Percentiles rank a stretch among this genome's conserved stretches.
phyloP scores from a whole-genome alignment of 345 rosid species.

The Eucalyptus polyanthemos region DNA sequence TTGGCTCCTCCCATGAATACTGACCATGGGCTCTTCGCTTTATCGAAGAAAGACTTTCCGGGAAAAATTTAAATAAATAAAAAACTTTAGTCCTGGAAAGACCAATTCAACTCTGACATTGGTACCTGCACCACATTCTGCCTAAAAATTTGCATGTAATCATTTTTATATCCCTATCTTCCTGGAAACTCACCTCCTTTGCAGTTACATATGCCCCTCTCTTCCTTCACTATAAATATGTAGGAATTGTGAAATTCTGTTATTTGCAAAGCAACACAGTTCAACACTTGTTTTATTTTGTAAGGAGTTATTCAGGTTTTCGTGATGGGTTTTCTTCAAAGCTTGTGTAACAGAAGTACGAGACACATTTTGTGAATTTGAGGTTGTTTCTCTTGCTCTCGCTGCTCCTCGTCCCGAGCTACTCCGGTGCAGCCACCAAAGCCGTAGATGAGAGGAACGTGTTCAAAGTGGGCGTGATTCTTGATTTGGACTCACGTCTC shows the following conservation, averaged over 20 bases:
- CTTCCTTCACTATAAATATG: neutral
- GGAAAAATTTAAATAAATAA: neutral
- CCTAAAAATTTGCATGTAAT: neutral
- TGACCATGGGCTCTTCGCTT: neutral
- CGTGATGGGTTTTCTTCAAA: neutral
- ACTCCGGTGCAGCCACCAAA: neutral
- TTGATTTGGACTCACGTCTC: neutral
- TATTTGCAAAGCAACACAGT: neutral
- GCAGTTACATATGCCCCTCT: neutral
- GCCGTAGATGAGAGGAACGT: neutral
- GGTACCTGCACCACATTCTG: neutral
- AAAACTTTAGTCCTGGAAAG: neutral
- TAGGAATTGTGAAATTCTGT: neutral
- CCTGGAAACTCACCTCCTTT: neutral
- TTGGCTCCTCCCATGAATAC: neutral
- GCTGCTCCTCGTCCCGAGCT: neutral
- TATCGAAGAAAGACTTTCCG: neutral
- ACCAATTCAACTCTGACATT: neutral
- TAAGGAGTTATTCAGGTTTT: neutral
- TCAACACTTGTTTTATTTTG: neutral
- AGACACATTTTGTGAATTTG: neutral
- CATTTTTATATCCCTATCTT: neutral
- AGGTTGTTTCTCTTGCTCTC: neutral
- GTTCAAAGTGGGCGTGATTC: slow-evolving; percentile 17
- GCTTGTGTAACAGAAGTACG: neutral